Conservation (phyloP, 805 yeast genomes). For the Starmera dryadoides region DNA sequence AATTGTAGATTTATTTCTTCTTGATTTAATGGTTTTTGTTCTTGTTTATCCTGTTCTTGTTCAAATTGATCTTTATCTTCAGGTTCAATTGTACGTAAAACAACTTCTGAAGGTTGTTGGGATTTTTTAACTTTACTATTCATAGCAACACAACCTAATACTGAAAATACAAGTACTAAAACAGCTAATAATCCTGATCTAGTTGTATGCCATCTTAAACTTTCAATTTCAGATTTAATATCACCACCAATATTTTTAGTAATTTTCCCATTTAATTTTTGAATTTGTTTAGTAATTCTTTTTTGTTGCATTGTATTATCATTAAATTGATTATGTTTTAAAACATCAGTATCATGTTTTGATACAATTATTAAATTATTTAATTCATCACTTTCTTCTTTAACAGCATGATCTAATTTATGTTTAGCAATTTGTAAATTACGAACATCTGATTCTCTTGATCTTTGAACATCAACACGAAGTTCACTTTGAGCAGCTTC, state of each 20-base stretch:
- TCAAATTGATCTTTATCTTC: conserved; percentile 13
- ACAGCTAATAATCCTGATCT: conserved; percentile 81
- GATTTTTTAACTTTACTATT: conserved; percentile 28
- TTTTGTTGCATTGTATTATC: conserved; percentile 75
- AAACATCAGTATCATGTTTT: conserved; percentile 75
- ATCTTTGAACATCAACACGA: conserved; percentile 65
- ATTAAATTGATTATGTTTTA: conserved; percentile 77
- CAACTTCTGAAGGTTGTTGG: conserved; percentile 25
- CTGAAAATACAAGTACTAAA: conserved; percentile 52
- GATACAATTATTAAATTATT: conserved; percentile 52
- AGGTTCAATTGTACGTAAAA: conserved; percentile 24
- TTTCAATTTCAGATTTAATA: conserved; percentile 79
- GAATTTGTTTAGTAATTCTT: conserved; percentile 59
- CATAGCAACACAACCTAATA: conserved; percentile 45
- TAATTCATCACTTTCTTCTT: conserved; percentile 68
- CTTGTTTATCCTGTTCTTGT: conserved; percentile 1
- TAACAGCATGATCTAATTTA: conserved; percentile 64
- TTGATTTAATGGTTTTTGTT: conserved; percentile 21
- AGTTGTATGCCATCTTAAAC: conserved; percentile 88
- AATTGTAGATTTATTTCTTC: conserved; percentile 5
- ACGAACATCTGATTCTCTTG: conserved; percentile 63
- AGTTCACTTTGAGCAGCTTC: conserved; percentile 91
- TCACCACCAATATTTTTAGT: conserved; percentile 76
- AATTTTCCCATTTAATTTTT: conserved; percentile 79
- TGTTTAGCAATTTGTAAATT: conserved; percentile 61